Evolutionary conservation across 306 rosid genomes (phyloP).

Genomic region (Sphenostylis stenocarpa): DNA sequence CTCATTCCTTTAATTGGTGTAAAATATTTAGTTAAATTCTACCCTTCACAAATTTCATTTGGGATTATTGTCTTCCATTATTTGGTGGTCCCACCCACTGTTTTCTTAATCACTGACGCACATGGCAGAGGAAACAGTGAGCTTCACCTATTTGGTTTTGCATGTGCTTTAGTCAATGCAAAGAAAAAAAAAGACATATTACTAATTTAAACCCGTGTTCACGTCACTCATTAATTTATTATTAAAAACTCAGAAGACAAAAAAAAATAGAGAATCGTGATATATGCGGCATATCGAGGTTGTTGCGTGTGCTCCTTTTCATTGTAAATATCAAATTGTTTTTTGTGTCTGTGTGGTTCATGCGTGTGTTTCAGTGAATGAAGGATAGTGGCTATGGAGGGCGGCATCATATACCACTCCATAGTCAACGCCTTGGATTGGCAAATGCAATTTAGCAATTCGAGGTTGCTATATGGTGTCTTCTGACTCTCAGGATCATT

Average conservation of each 20-base stretch:
- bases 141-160: background rate
- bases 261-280: background rate
- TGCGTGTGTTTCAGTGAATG: background rate
- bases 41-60: background rate
- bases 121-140: background rate
- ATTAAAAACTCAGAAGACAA: background rate
- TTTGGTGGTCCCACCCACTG: background rate
- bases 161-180: background rate
- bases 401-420: background rate
- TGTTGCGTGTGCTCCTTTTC: background rate
- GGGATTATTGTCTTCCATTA: background rate
- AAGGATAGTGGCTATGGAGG: too few species aligned
- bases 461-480: too few species aligned
- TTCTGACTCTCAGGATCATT: too few species aligned
- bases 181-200: background rate
- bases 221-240: background rate
- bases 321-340: background rate
- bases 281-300: conserved; percentile 4
- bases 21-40: too few species aligned
- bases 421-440: background rate
- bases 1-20: too few species aligned
- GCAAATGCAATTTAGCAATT: background rate
- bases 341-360: background rate
- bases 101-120: background rate
- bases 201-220: background rate